Evolutionary conservation across 23 red algal species (phyloP).

Genomic region (Gracilaria domingensis): DNA sequence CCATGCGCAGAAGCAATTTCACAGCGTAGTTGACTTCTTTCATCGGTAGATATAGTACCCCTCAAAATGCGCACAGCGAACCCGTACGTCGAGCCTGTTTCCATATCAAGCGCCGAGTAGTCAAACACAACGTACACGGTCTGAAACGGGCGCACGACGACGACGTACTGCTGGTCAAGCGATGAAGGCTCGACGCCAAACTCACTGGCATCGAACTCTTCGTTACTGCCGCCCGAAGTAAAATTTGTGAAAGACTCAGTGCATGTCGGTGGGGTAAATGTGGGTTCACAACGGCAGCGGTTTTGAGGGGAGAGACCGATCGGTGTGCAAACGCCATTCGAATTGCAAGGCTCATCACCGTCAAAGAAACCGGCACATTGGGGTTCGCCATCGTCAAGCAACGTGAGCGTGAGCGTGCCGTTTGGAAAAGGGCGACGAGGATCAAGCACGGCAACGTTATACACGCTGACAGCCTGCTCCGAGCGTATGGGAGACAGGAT

Average conservation of each 20-base stretch:
- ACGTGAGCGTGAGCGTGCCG: background rate
- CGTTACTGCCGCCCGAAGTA: background rate
- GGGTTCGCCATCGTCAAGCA: background rate
- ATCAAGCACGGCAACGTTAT: background rate
- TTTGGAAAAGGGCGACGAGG: background rate
- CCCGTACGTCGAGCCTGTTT: background rate
- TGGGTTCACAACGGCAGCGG: background rate
- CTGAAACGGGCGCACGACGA: background rate
- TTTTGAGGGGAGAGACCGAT: background rate
- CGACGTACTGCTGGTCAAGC: background rate
- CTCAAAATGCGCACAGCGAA: conserved; percentile 20
- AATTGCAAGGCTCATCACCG: background rate
- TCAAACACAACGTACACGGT: conserved; percentile 1
- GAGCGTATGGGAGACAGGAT: background rate
- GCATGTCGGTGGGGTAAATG: background rate
- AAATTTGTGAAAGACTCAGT: background rate
- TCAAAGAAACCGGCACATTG: background rate
- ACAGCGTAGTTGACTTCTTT: background rate
- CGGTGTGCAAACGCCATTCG: background rate
- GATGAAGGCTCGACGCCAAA: background rate
- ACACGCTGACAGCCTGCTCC: background rate
- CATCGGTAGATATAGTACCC: background rate
- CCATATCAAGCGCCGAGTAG: background rate
- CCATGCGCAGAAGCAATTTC: background rate
- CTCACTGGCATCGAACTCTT: background rate